Evolutionary conservation across 176 grass and related monocot genomes (phyloP).

Genomic region (Calamus simplicifolius): DNA sequence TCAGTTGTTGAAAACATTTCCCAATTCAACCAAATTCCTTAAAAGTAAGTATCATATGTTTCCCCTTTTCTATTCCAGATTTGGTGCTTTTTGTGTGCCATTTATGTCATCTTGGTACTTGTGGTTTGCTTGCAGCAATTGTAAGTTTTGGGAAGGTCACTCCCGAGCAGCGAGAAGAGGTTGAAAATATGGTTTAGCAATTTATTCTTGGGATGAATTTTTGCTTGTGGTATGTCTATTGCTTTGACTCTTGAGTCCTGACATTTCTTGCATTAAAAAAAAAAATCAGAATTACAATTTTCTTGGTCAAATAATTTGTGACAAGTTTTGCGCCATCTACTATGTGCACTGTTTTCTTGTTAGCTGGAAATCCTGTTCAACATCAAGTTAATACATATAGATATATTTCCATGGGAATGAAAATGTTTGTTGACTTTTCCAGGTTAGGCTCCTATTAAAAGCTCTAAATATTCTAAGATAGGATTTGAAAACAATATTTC

Average conservation of each 20-base stretch:
- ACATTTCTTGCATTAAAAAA: no score
- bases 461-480: no score
- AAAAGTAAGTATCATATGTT: constrained; percentile 54
- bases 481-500: no score
- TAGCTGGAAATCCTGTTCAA: no score
- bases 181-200: constrained; percentile 53
- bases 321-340: no score
- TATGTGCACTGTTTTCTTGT: no score
- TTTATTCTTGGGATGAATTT: constrained; percentile 93
- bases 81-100: not conserved
- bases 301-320: no score
- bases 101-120: not conserved
- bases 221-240: constrained; percentile 42
- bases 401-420: no score
- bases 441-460: no score
- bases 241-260: not conserved
- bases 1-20: constrained; percentile 76
- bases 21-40: constrained; percentile 49
- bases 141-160: constrained; percentile 87
- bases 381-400: no score
- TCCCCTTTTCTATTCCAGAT: constrained; percentile 1
- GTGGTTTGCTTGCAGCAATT: constrained; percentile 32
- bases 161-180: constrained; percentile 59
- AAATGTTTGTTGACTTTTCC: no score
- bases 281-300: no score